A percentile compares a stretch with the other conserved stretches of the same genome.
Conservation (phyloP, 2,329 filamentous ascomycete genomes). For the Drechslerella dactyloides region DNA sequence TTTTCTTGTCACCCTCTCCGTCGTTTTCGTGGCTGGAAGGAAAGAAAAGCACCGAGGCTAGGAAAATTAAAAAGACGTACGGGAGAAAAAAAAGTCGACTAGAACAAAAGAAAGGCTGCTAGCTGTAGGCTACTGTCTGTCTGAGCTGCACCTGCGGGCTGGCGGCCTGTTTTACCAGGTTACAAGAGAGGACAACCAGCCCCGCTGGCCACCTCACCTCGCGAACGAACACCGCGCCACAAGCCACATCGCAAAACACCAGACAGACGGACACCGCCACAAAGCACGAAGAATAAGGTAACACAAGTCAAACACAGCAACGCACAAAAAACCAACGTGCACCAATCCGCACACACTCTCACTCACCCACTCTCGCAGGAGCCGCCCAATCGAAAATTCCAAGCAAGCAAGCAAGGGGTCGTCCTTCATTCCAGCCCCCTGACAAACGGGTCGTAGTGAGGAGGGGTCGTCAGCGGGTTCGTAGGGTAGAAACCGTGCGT, state of each 20-base stretch:
- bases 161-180: neutral
- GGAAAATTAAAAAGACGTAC: too few species aligned
- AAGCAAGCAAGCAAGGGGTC: too few species aligned
- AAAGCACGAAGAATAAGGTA: conserved; percentile 19
- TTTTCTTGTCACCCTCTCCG: neutral
- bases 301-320: conserved; percentile 14
- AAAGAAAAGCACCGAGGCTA: too few species aligned
- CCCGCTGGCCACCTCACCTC: conserved; percentile 2
- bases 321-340: neutral
- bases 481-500: too few species aligned
- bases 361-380: neutral
- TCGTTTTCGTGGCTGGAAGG: neutral
- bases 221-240: neutral
- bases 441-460: too few species aligned
- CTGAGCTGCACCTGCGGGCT: neutral
- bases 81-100: too few species aligned
- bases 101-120: neutral
- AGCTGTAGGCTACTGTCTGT: neutral
- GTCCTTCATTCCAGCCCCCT: too few species aligned
- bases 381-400: too few species aligned
- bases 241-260: too few species aligned
- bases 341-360: neutral
- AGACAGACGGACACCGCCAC: conserved; percentile 3
- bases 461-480: too few species aligned
- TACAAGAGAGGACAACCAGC: neutral